Percentiles rank a stretch among this genome's conserved stretches.
Conservation (phyloP, 2,329 filamentous ascomycete species). For the Stemphylium beticola region DNA sequence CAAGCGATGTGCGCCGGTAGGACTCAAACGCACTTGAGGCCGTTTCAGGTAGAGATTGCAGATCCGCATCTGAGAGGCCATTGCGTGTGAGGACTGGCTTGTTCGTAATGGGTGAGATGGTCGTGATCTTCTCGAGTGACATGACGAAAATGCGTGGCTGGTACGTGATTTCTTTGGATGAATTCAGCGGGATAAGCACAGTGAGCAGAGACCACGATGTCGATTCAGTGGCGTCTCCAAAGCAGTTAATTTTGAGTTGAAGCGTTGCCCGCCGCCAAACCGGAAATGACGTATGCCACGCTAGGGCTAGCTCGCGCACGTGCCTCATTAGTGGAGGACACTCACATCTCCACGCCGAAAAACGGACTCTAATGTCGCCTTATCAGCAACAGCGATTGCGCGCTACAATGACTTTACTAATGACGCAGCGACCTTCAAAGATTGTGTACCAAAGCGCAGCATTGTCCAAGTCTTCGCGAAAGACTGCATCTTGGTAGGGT, state of each 20-base stretch:
- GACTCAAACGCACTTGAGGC: conserved; percentile 77
- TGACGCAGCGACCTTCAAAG: neutral
- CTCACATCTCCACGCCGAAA: conserved; percentile 17
- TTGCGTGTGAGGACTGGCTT: conserved; percentile 80
- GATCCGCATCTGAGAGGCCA: conserved; percentile 72
- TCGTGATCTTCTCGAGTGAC: conserved; percentile 67
- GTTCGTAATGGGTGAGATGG: conserved; percentile 90
- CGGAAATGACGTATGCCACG: conserved; percentile 22
- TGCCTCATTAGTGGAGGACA: conserved; percentile 7
- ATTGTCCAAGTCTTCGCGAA: neutral
- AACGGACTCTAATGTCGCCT: conserved; percentile 7
- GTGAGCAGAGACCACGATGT: conserved; percentile 14
- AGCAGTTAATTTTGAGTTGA: conserved; percentile 25
- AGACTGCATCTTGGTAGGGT: neutral
- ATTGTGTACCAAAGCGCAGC: neutral
- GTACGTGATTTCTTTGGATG: conserved; percentile 14
- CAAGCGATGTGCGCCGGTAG: conserved; percentile 76
- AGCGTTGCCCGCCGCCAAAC: conserved; percentile 14
- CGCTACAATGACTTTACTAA: neutral
- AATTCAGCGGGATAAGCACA: conserved; percentile 23
- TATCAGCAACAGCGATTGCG: conserved; percentile 4
- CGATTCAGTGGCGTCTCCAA: conserved; percentile 11
- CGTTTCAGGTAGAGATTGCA: conserved; percentile 72
- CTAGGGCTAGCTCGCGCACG: conserved; percentile 14
- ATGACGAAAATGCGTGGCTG: conserved; percentile 44